Evolutionary conservation across 805 yeast species (phyloP).

Genomic region (Komagataella pastoris): DNA sequence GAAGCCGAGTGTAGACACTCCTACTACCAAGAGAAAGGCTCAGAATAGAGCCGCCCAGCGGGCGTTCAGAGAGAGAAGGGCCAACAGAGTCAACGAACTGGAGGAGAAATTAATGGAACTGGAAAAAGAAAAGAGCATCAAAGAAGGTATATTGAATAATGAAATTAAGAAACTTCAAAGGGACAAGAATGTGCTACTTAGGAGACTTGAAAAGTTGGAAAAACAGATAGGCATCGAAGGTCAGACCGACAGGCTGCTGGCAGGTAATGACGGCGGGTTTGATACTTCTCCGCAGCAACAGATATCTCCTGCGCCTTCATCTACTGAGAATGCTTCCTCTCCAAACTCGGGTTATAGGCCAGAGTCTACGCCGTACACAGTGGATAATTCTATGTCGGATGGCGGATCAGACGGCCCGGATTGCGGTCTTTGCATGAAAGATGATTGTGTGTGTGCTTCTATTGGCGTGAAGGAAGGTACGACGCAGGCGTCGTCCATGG

Average conservation of each 20-base stretch:
- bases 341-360: not conserved
- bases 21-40: conserved; percentile 77
- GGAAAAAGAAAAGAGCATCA: conserved; percentile 51
- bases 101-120: conserved; percentile 56
- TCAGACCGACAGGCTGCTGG: not conserved
- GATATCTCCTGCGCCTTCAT: conserved; percentile 39
- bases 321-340: conserved; percentile 11
- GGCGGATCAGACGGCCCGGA: not conserved
- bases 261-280: conserved; percentile 3
- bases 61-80: conserved; percentile 80
- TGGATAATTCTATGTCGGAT: not conserved
- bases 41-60: conserved; percentile 92
- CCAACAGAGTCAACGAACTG: conserved; percentile 67
- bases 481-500: not conserved
- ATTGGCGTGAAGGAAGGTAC: conserved; percentile 25
- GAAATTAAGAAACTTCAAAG: conserved; percentile 35
- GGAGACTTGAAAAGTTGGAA: conserved; percentile 6
- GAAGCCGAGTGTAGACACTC: conserved; percentile 44
- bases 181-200: conserved; percentile 26
- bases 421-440: conserved; percentile 60
- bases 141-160: conserved; percentile 40
- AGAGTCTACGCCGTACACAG: not conserved
- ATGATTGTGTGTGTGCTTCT: conserved; percentile 52
- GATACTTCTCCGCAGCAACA: conserved; percentile 7
- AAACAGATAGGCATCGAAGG: conserved; percentile 5